phyloP scores from a whole-genome alignment of 148 eudicot species.

The Amaranthus palmeri region DNA sequence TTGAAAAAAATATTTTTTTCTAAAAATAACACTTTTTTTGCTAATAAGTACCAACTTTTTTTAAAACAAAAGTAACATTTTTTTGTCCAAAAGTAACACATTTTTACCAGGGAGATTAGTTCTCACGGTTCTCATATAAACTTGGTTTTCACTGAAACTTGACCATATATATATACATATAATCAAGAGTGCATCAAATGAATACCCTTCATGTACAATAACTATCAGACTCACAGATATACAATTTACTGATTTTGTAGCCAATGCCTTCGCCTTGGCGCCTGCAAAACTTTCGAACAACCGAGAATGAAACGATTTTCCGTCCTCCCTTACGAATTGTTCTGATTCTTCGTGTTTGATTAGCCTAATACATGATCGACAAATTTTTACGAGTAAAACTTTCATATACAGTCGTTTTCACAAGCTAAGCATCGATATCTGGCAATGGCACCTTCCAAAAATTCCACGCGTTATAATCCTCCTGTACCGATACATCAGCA shows the following conservation, averaged over 20 bases:
- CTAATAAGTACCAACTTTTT: too few species aligned
- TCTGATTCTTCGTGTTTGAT: neutral
- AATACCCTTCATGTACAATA: too few species aligned
- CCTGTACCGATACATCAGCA: slow-evolving; percentile 40
- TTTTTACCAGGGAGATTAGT: too few species aligned
- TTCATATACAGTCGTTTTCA: neutral
- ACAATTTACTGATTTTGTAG: neutral
- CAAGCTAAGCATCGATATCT: slow-evolving; percentile 44
- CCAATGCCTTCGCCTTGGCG: neutral
- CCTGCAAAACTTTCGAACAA: neutral
- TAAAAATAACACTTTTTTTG: too few species aligned
- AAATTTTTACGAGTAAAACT: too few species aligned
- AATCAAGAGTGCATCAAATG: too few species aligned
- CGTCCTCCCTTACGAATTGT: neutral
- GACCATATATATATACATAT: too few species aligned
- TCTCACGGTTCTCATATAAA: too few species aligned
- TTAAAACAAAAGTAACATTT: too few species aligned
- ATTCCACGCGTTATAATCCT: slow-evolving; percentile 94
- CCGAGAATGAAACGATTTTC: slow-evolving; percentile 5
- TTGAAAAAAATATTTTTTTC: too few species aligned
- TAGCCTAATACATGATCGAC: neutral
- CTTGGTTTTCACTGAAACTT: too few species aligned
- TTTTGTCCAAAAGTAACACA: too few species aligned
- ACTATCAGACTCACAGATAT: neutral
- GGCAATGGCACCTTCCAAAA: slow-evolving; percentile 89